Conservation (phyloP, 805 yeast species). For the Candida silvatica region DNA sequence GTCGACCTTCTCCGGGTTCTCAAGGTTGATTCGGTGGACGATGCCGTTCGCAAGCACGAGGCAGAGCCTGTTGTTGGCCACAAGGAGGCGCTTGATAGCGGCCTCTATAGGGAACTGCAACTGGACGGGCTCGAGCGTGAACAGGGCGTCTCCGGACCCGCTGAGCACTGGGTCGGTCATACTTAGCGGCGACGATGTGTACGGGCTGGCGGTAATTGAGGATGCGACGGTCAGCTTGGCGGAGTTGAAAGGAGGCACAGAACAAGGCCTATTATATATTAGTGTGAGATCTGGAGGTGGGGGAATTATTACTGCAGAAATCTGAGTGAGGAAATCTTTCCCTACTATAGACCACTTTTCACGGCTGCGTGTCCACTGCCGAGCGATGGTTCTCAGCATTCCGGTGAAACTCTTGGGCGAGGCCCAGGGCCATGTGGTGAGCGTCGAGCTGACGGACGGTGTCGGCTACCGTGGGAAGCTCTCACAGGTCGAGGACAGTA, state of each 20-base stretch:
- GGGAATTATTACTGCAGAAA: too few species aligned
- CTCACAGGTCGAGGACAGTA: slow-evolving; percentile 80
- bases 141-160: slow-evolving; percentile 6
- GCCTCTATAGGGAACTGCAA: slow-evolving; percentile 23
- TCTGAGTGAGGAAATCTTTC: too few species aligned
- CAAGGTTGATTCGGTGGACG: slow-evolving; percentile 58
- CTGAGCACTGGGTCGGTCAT: too few species aligned
- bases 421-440: slow-evolving; percentile 63
- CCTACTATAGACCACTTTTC: too few species aligned
- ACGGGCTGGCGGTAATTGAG: too few species aligned
- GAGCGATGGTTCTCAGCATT: slow-evolving; percentile 56
- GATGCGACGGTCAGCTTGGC: too few species aligned
- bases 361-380: too few species aligned
- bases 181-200: too few species aligned
- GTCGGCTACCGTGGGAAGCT: slow-evolving; percentile 84
- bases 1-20: slow-evolving; percentile 52
- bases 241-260: too few species aligned
- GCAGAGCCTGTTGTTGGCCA: slow-evolving; percentile 45
- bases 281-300: too few species aligned
- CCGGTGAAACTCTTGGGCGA: slow-evolving; percentile 81
- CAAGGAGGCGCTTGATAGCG: slow-evolving; percentile 41
- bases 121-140: slow-evolving; percentile 25
- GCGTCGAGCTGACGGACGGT: slow-evolving; percentile 78
- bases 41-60: slow-evolving; percentile 44
- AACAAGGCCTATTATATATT: too few species aligned